Evolutionary conservation across 768 basidiomycete species (phyloP).

Genomic region (Agaricus sinodeliciosus): DNA sequence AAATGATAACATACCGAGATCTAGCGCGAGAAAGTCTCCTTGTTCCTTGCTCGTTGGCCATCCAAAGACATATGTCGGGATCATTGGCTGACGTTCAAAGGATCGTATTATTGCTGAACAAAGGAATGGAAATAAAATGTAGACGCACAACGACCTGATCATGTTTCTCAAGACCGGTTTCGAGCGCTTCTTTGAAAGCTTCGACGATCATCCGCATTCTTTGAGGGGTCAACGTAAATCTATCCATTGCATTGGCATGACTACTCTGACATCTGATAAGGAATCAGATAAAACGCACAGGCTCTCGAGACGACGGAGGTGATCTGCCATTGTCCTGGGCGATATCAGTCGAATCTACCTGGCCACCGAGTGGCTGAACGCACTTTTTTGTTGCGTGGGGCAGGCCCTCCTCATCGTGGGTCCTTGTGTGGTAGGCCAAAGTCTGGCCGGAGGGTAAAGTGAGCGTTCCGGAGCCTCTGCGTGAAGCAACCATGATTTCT

Average conservation of each 20-base stretch:
- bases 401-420: conserved; percentile 79
- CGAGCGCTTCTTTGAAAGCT: conserved; percentile 89
- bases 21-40: conserved; percentile 87
- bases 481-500: conserved; percentile 52
- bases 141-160: conserved; percentile 82
- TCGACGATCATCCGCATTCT: conserved; percentile 96
- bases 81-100: conserved; percentile 67
- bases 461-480: conserved; percentile 73
- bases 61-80: conserved; percentile 94
- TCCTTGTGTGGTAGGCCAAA: conserved; percentile 82
- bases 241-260: conserved; percentile 20
- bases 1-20: conserved; percentile 56
- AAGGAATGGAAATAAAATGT: conserved; percentile 6
- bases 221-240: conserved; percentile 84
- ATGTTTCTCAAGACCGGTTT: conserved; percentile 75
- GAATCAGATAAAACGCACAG: conserved; percentile 45
- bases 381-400: conserved; percentile 95
- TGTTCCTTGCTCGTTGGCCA: conserved; percentile 89
- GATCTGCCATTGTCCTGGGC: conserved; percentile 85
- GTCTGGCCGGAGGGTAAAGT: conserved; percentile 70
- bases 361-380: conserved; percentile 15
- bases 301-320: conserved; percentile 85
- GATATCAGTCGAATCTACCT: conserved; percentile 12
- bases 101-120: conserved; percentile 3
- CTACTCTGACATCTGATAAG: conserved; percentile 6